Percentiles rank a stretch among this genome's conserved stretches.
phyloP scores from a whole-genome alignment of 805 yeast genomes.

The Maudiozyma pseudohumilis region DNA sequence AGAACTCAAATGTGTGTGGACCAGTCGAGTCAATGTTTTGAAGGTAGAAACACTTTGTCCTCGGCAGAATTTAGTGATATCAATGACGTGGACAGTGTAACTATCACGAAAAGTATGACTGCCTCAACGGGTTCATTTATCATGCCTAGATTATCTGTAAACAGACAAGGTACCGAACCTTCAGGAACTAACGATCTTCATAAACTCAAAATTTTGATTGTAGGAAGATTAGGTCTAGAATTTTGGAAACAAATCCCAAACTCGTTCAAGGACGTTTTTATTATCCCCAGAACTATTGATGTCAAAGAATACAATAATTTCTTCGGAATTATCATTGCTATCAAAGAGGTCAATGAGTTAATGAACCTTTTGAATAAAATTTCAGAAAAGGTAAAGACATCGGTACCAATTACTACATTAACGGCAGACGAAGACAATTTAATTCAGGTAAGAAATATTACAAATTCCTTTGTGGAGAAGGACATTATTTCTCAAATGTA shows the following conservation, averaged over 20 bases:
- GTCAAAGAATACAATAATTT: slow-evolving; percentile 11
- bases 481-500: slow-evolving; percentile 16
- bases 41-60: neutral
- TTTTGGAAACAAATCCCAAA: slow-evolving; percentile 20
- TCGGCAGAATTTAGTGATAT: neutral
- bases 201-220: slow-evolving; percentile 15
- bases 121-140: slow-evolving; percentile 26
- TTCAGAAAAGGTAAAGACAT: slow-evolving; percentile 9
- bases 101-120: slow-evolving; percentile 18
- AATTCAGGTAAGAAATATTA: slow-evolving; percentile 18
- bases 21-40: neutral
- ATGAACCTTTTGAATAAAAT: slow-evolving; percentile 17
- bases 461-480: slow-evolving; percentile 16
- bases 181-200: neutral
- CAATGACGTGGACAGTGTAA: slow-evolving; percentile 7
- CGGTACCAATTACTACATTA: slow-evolving; percentile 19
- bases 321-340: slow-evolving; percentile 16
- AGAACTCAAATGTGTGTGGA: no score
- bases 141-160: slow-evolving; percentile 25
- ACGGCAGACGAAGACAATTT: slow-evolving; percentile 21
- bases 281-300: slow-evolving; percentile 15
- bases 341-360: slow-evolving; percentile 20
- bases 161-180: neutral
- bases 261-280: slow-evolving; percentile 16
- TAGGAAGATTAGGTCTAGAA: slow-evolving; percentile 21